Percentiles rank a stretch among this genome's conserved stretches.
phyloP scores from a whole-genome alignment of 176 grass and related monocot species.

The Otatea glauca region DNA sequence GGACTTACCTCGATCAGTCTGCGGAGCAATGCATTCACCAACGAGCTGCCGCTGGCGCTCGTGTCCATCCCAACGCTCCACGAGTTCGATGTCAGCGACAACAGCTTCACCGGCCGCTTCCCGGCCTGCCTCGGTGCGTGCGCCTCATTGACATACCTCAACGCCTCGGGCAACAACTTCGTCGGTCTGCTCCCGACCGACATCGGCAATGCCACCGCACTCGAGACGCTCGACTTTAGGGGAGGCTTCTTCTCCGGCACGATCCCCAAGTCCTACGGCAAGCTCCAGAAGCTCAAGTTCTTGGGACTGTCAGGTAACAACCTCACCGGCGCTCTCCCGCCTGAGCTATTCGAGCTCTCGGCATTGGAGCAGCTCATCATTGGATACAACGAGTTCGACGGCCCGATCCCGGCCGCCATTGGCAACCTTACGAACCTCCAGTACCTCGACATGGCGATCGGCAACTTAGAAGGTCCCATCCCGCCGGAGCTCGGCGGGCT shows the following conservation, averaged over 20 bases:
- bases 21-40: slow-evolving; percentile 69
- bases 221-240: slow-evolving; percentile 76
- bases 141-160: slow-evolving; percentile 55
- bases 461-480: slow-evolving; percentile 67
- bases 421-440: slow-evolving; percentile 76
- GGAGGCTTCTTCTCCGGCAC: slow-evolving; percentile 84
- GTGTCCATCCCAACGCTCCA: slow-evolving; percentile 55
- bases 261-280: slow-evolving; percentile 67
- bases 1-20: slow-evolving; percentile 69
- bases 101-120: slow-evolving; percentile 79
- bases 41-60: slow-evolving; percentile 55
- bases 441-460: slow-evolving; percentile 93
- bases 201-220: slow-evolving; percentile 57
- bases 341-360: slow-evolving; percentile 68
- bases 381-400: slow-evolving; percentile 86
- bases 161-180: slow-evolving; percentile 92
- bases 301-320: slow-evolving; percentile 94
- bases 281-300: slow-evolving; percentile 81
- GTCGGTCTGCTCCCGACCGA: slow-evolving; percentile 74
- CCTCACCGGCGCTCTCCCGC: slow-evolving; percentile 71
- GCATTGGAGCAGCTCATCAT: slow-evolving; percentile 89
- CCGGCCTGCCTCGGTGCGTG: slow-evolving; percentile 67
- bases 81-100: slow-evolving; percentile 83
- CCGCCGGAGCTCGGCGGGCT: slow-evolving; percentile 73
- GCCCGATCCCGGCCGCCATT: slow-evolving; percentile 70